Evolutionary conservation across 2,329 filamentous ascomycete species (phyloP).

Genomic region (Fusarium incarnatum): DNA sequence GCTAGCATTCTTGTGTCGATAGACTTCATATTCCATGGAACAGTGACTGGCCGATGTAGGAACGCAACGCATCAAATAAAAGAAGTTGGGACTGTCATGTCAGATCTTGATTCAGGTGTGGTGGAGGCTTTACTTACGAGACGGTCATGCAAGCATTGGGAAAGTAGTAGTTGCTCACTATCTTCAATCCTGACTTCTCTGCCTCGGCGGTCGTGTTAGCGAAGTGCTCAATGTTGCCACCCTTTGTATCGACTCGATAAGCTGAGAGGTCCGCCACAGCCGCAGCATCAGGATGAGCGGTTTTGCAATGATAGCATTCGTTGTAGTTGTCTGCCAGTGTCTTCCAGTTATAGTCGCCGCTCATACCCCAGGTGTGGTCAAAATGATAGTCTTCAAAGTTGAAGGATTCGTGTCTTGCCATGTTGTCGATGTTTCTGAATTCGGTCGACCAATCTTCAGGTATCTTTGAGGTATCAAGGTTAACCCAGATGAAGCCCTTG

Average conservation of each 20-base stretch:
- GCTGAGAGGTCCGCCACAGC: slow-evolving; percentile 3
- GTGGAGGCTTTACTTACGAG: not conserved
- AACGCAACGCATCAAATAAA: slow-evolving; percentile 17
- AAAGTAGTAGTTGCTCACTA: slow-evolving; percentile 36
- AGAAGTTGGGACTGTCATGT: slow-evolving; percentile 46
- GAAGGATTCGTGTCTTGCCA: slow-evolving; percentile 56
- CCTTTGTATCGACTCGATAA: slow-evolving; percentile 21
- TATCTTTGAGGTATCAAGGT: slow-evolving; percentile 59
- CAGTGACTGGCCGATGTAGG: not conserved
- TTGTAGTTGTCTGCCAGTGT: slow-evolving; percentile 55
- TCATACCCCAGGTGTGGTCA: slow-evolving; percentile 66
- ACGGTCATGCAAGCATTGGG: slow-evolving; percentile 34
- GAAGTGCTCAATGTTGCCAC: slow-evolving; percentile 33
- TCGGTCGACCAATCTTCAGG: slow-evolving; percentile 64
- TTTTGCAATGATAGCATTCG: slow-evolving; percentile 34
- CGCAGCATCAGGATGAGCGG: slow-evolving; percentile 11
- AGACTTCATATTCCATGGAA: slow-evolving; percentile 27
- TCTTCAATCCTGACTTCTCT: slow-evolving; percentile 15
- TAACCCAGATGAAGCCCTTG: slow-evolving; percentile 68
- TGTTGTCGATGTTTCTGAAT: slow-evolving; percentile 48
- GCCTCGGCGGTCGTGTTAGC: slow-evolving; percentile 12
- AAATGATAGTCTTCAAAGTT: slow-evolving; percentile 65
- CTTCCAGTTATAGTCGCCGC: slow-evolving; percentile 69
- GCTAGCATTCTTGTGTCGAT: slow-evolving; percentile 18
- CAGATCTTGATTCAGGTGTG: slow-evolving; percentile 54